Conservation (phyloP, 2,329 filamentous ascomycete species). For the Phyllosticta citrichinensis region DNA sequence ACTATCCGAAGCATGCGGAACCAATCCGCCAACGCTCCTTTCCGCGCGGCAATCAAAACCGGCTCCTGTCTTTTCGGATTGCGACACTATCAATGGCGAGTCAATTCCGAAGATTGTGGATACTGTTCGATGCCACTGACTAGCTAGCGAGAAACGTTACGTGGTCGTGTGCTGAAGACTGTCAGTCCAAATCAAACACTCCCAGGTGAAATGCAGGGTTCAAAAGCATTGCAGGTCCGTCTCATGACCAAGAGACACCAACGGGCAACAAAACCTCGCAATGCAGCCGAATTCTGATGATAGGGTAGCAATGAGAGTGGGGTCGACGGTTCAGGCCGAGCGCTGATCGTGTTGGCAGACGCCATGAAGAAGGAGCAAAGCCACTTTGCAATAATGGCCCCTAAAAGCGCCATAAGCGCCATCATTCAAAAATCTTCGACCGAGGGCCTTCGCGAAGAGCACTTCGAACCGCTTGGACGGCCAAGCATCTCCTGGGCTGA, state of each 20-base stretch:
- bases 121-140: not conserved
- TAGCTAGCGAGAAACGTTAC: not conserved
- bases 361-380: not conserved
- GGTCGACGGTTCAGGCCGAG: not conserved
- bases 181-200: not conserved
- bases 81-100: not conserved
- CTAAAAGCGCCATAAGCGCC: not conserved
- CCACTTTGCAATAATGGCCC: not conserved
- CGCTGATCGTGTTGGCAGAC: not conserved
- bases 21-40: not conserved
- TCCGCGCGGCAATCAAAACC: not conserved
- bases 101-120: not conserved
- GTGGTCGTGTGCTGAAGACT: not conserved
- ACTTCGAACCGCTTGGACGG: not conserved
- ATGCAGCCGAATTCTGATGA: not conserved
- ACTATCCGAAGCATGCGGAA: not conserved
- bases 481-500: not conserved
- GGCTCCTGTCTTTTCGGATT: not conserved
- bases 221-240: not conserved
- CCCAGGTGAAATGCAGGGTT: not conserved
- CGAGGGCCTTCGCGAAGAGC: not conserved
- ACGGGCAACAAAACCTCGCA: not conserved
- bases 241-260: not conserved
- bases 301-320: not conserved
- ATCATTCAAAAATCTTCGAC: not conserved